These are phyloP conservation scores for Geotrichum australiense DNA, from an alignment of 1,139 yeast genomes.

Conservation along the genomic window DNA sequence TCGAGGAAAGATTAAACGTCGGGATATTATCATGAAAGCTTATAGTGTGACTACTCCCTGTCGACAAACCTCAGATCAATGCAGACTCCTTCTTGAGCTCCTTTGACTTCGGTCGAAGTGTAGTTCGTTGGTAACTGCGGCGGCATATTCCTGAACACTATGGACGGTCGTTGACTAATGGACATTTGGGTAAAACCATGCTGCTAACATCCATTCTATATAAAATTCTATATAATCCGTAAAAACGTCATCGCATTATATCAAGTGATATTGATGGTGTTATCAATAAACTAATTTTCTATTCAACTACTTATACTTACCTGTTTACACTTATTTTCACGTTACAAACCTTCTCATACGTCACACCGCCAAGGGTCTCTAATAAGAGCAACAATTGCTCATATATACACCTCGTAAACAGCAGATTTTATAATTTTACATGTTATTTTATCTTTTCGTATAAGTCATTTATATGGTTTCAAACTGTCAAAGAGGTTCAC, in stretches of 20 bases:
- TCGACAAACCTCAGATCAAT: constrained; percentile 36
- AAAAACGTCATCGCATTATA: too few species aligned
- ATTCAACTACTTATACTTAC: too few species aligned
- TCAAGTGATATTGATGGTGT: too few species aligned
- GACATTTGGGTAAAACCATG: constrained; percentile 92
- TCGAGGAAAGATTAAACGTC: constrained; percentile 12
- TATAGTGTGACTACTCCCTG: constrained; percentile 34
- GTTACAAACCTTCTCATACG: too few species aligned
- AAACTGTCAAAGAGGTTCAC: background rate
- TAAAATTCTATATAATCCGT: too few species aligned
- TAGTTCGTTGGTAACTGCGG: constrained; percentile 37
- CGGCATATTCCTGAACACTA: constrained; percentile 93
- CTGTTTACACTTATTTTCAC: too few species aligned
- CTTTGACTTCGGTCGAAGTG: constrained; percentile 30
- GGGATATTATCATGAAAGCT: constrained; percentile 21
- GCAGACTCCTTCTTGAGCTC: constrained; percentile 33
- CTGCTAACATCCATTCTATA: constrained; percentile 58
- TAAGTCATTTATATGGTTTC: background rate
- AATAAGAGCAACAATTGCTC: background rate
- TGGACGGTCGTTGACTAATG: constrained; percentile 73
- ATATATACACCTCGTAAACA: background rate
- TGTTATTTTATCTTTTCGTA: background rate
- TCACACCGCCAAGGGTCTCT: too few species aligned
- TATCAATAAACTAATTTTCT: too few species aligned
- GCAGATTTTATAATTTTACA: background rate